phyloP scores from a whole-genome alignment of 345 rosid species.

The Bruguiera gymnorhiza region DNA sequence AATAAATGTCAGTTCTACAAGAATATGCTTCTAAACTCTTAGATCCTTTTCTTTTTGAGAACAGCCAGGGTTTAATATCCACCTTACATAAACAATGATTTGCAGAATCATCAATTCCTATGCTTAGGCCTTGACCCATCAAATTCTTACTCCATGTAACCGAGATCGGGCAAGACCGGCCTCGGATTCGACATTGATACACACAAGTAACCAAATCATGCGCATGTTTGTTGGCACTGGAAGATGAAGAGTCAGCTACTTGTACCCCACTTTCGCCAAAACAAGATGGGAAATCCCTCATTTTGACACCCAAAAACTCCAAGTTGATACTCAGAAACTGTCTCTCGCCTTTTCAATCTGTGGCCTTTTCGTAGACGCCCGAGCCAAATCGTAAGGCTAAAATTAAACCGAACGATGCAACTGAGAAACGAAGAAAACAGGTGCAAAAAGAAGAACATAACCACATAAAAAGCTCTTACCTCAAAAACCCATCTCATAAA shows the following conservation, averaged over 20 bases:
- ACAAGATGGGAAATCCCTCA: slow-evolving; percentile 97
- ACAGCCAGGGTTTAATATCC: slow-evolving; percentile 92
- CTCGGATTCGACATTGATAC: slow-evolving; percentile 66
- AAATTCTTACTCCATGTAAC: slow-evolving; percentile 81
- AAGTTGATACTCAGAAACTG: slow-evolving; percentile 19
- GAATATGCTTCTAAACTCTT: slow-evolving; percentile 74
- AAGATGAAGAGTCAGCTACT: slow-evolving; percentile 73
- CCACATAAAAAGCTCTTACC: slow-evolving; percentile 25
- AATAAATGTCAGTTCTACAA: slow-evolving; percentile 58
- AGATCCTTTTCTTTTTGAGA: slow-evolving; percentile 88
- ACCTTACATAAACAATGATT: slow-evolving; percentile 82
- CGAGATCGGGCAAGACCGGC: slow-evolving; percentile 66
- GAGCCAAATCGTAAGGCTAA: slow-evolving; percentile 32
- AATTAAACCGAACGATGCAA: slow-evolving; percentile 15
- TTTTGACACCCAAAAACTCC: slow-evolving; percentile 27
- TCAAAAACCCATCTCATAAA: slow-evolving; percentile 29
- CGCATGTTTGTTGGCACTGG: slow-evolving; percentile 51
- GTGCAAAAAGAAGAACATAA: slow-evolving; percentile 5
- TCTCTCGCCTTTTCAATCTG: slow-evolving; percentile 7
- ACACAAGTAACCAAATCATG: slow-evolving; percentile 76
- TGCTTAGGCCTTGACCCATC: slow-evolving; percentile 85
- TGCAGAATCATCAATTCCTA: slow-evolving; percentile 70
- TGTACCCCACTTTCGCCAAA: slow-evolving; percentile 93
- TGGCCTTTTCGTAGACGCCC: slow-evolving; percentile 36
- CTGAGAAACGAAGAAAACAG: slow-evolving; percentile 7